phyloP scores from a whole-genome alignment of 345 rosid genomes.

The Hevea brasiliensis region DNA sequence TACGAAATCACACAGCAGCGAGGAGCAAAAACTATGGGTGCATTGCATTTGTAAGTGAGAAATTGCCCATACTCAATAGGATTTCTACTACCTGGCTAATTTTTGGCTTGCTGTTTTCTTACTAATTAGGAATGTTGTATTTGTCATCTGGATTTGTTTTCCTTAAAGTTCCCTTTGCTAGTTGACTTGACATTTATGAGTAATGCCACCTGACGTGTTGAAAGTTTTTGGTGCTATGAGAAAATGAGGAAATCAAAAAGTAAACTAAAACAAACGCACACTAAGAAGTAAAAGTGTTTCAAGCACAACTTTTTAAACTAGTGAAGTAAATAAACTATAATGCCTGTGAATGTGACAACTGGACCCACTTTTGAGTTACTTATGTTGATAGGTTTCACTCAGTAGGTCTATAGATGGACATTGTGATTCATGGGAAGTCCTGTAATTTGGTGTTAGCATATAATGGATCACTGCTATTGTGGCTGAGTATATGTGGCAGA shows the following conservation, averaged over 20 bases:
- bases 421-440: no score
- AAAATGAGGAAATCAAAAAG: no score
- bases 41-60: constrained; percentile 84
- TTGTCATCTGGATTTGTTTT: neutral
- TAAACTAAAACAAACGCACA: no score
- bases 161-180: neutral
- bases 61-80: neutral
- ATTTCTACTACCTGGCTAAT: neutral
- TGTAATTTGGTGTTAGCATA: neutral
- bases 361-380: no score
- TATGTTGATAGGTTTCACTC: no score
- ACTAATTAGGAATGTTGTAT: neutral
- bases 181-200: neutral
- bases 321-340: neutral
- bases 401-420: no score
- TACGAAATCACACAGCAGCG: constrained; percentile 89
- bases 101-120: neutral
- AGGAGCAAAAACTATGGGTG: constrained; percentile 95
- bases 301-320: neutral
- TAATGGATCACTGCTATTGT: neutral
- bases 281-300: neutral
- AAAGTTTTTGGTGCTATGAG: no score
- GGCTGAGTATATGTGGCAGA: neutral
- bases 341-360: no score
- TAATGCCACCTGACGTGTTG: no score